Conservation (phyloP, 495 filamentous ascomycete species). For the Aspergillus steynii region DNA sequence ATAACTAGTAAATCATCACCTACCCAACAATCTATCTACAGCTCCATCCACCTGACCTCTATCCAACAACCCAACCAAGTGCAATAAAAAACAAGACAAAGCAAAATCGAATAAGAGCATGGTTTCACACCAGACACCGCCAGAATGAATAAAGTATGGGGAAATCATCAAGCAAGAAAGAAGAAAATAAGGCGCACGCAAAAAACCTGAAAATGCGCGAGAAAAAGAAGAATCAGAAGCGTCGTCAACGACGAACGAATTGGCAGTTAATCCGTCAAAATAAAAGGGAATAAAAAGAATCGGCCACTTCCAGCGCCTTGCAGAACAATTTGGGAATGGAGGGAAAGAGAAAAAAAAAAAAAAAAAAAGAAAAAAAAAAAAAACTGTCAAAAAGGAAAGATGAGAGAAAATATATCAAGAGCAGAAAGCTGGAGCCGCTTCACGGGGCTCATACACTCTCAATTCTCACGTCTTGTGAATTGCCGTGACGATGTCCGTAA, state of each 20-base stretch:
- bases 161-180: background rate
- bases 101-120: background rate
- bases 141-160: background rate
- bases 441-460: slow-evolving; percentile 21
- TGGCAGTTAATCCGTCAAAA: background rate
- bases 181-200: background rate
- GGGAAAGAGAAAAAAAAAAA: background rate
- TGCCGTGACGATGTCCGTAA: slow-evolving; percentile 33
- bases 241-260: background rate
- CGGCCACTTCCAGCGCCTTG: background rate
- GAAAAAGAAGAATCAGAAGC: no score
- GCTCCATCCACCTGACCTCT: background rate
- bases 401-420: background rate
- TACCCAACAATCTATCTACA: background rate
- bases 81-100: background rate
- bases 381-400: background rate
- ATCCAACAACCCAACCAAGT: background rate
- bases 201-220: no score
- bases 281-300: slow-evolving; percentile 2
- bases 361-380: slow-evolving; percentile 1
- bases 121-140: background rate
- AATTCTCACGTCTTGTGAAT: slow-evolving; percentile 40
- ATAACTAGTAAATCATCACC: background rate
- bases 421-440: background rate
- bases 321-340: background rate